Base-by-base conservation (phyloP, 2,329 filamentous ascomycete species). In the Neopestalotiopsis sp. region DNA sequence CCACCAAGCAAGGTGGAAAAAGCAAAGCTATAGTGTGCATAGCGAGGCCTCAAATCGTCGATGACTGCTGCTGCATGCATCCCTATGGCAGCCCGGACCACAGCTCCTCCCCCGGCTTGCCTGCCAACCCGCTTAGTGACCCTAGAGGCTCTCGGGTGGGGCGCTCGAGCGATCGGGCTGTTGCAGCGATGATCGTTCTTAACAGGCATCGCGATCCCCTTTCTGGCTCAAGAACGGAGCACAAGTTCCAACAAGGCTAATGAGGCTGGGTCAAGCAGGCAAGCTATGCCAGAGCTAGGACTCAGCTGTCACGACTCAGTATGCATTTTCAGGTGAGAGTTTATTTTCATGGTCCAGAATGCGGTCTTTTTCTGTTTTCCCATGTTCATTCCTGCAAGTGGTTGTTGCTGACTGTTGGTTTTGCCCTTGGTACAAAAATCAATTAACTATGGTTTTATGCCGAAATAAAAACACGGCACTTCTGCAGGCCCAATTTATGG, bases 401-500 rank as follows among this genome's bases (percentile, higher is more conserved):
- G 7, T 6, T 13, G 6, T 61, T 30, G 13, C 20, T 30, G 34
- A 38, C n/a, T 34, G 40, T 17, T 32, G 34, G 45, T 32, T 28
- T 28, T 61, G 17, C 24, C 17, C 34, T 40, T 32, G 34, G 24
- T 32, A 67, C 62, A 67, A 61, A 69, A 68, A 62, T 61, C 53
- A 67, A 70, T 67, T 70, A 67, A 66, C 64, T 67, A 66, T 64
- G 66, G 24, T 56, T 57, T 61, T 66, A 24, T 56, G 57, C 58
- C 56, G 65, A 56, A 7, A 38, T 38, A 38, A 38, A 9, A 10
- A 38, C 6, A 38, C 34, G 34, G 34, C 34, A 38, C 6, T 20
- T 53, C 45, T 71, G 69, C 71, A 71, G 70, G 71, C 69, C 24
- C 65, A 68, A 24, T 17, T n/a, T 53, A 9, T 53, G n/a, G 45